Base-by-base conservation (phyloP, 208 protist genomes). In the Leptomonas pyrrhocoris region DNA sequence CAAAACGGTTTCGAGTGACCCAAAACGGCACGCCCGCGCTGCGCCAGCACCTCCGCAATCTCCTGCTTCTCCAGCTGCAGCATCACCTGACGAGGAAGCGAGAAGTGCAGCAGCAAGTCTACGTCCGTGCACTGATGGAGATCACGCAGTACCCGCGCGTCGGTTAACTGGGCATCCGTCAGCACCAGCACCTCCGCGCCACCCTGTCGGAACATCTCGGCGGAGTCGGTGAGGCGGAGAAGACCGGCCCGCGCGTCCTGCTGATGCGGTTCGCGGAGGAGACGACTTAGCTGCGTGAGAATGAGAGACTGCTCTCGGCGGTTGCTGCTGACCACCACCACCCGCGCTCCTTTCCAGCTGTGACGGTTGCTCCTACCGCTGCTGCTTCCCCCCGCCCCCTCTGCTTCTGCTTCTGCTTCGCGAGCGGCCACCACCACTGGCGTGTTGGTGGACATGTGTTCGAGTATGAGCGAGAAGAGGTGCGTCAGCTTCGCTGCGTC, bases 301-400 rank as follows among this genome's bases (percentile, higher is more conserved):
- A 94, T 49, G 27, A 73, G 30, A 23, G 89, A 72, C 78, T 91
- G 80, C 73, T 95, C 86, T 6, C 81, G 82, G 0, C 85, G 76
- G 21, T 80, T 84, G 3, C 76, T 66, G 36, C 74, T 78, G 27
- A 88, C 62, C 67, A 95, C 58, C 9, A 88, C 79, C 15, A 94
- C 75, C 21, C 62, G 61, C 16, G 65, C 68, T 19, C 57, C 68
- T 36, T 63, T 55, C 45, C 53, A 51, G 27, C 49, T 2, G 57
- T 30, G 15, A 28, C 8, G 34, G 8, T 7, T 21, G 27, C 38
- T 28, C 6, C 25, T 25, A 42, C 5, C 46, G 18, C 12, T 12
- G 3, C 5, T 42, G 31, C 49, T 18, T 48, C 21, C 19, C 3
- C 65, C 6, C n/a, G n/a, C n/a, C n/a, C n/a, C n/a, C n/a, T 21